Conservation (phyloP, 176 grass and related monocot species). For the Rhynchospora tenuis region DNA sequence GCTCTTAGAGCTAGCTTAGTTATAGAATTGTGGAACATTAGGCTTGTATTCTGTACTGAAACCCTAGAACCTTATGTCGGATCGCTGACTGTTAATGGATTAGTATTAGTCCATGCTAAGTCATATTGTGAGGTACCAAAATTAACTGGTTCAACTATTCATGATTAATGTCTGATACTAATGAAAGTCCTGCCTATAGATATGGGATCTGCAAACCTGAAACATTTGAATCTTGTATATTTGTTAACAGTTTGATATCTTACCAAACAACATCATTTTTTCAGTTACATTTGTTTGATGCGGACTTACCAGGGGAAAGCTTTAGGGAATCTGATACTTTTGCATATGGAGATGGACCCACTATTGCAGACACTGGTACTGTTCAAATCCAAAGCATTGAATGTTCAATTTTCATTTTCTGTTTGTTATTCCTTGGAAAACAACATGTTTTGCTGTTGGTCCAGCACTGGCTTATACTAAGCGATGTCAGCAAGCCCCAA, state of each 20-base stretch:
- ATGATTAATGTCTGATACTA: background rate
- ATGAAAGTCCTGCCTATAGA: background rate
- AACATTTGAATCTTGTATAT: background rate
- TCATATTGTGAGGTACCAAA: background rate
- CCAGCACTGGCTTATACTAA: background rate
- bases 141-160: background rate
- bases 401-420: background rate
- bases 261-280: slow-evolving; percentile 7
- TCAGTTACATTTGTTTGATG: slow-evolving; percentile 60
- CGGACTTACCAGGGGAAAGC: slow-evolving; percentile 40
- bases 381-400: background rate
- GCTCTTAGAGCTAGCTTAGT: background rate
- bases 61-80: background rate
- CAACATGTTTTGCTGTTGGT: background rate
- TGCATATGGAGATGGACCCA: slow-evolving; percentile 35
- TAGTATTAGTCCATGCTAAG: background rate
- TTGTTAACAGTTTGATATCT: slow-evolving; percentile 5
- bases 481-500: background rate
- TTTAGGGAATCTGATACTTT: slow-evolving; percentile 51
- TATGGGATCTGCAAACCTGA: background rate
- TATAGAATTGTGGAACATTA: background rate
- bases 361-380: slow-evolving; percentile 53
- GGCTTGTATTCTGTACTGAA: background rate
- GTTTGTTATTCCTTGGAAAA: background rate
- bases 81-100: background rate